These are phyloP conservation scores for Didymella pomorum DNA, from an alignment of 2,329 filamentous ascomycete species.

Conservation along the genomic window DNA sequence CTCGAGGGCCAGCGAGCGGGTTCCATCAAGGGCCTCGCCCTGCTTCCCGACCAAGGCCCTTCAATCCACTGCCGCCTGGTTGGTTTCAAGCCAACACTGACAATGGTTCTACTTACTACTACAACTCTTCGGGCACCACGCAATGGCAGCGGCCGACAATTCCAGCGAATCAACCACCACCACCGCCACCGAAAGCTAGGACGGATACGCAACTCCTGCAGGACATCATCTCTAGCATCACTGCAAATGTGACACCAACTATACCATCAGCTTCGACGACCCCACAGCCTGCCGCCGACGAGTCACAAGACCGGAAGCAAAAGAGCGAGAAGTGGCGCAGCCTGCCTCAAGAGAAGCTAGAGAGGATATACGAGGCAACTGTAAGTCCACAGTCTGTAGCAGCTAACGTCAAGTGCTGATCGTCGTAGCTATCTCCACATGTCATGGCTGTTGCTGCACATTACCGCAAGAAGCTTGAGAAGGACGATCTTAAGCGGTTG, in stretches of 20 bases:
- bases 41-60: conserved; percentile 61
- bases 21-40: conserved; percentile 62
- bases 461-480: conserved; percentile 85
- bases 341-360: conserved; percentile 81
- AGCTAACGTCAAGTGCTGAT: conserved; percentile 17
- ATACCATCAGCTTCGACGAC: conserved; percentile 68
- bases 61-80: conserved; percentile 73
- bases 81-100: conserved; percentile 79
- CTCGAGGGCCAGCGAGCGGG: conserved; percentile 59
- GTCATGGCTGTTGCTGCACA: conserved; percentile 88
- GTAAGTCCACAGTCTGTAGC: conserved; percentile 61
- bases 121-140: conserved; percentile 74
- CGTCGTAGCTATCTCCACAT: conserved; percentile 75
- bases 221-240: conserved; percentile 77
- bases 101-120: conserved; percentile 82
- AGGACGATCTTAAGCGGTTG: conserved; percentile 73
- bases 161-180: conserved; percentile 67
- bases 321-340: conserved; percentile 73
- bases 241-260: conserved; percentile 68
- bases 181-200: conserved; percentile 69
- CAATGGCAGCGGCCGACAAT: conserved; percentile 82
- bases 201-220: conserved; percentile 79
- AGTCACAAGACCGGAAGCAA: conserved; percentile 62
- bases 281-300: conserved; percentile 66
- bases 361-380: conserved; percentile 93